Evolutionary conservation across 148 eudicot genomes (phyloP).

Genomic region (Hydrangea macrophylla): DNA sequence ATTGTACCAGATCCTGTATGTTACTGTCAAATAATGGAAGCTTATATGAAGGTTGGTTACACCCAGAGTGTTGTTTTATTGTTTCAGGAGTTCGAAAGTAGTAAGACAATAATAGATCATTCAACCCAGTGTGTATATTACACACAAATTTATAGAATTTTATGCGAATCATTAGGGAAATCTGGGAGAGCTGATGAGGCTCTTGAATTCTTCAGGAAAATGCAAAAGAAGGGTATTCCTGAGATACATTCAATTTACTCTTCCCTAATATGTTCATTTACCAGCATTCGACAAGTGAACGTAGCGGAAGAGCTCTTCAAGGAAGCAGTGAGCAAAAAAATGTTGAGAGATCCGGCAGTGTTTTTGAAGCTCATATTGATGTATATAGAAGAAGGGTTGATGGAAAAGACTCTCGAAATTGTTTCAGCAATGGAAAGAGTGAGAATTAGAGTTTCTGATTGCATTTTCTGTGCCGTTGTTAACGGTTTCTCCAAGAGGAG

Average conservation of each 20-base stretch:
- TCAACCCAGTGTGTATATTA: slow-evolving; percentile 17
- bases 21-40: slow-evolving; percentile 63
- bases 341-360: slow-evolving; percentile 77
- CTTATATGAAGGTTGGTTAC: slow-evolving; percentile 48
- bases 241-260: slow-evolving; percentile 46
- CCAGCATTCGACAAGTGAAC: slow-evolving; percentile 33
- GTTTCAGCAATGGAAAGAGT: slow-evolving; percentile 51
- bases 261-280: slow-evolving; percentile 59
- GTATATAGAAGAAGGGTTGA: slow-evolving; percentile 58
- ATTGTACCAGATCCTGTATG: slow-evolving; percentile 46
- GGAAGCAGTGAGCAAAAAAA: slow-evolving; percentile 58
- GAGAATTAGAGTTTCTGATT: slow-evolving; percentile 64
- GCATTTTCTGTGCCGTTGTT: slow-evolving; percentile 76
- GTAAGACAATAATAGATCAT: slow-evolving; percentile 22
- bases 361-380: slow-evolving; percentile 67
- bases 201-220: slow-evolving; percentile 52
- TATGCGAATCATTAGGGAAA: slow-evolving; percentile 64
- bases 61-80: slow-evolving; percentile 43
- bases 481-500: slow-evolving; percentile 75
- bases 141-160: slow-evolving; percentile 41
- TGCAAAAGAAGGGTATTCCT: slow-evolving; percentile 46
- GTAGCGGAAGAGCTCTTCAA: slow-evolving; percentile 51
- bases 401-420: slow-evolving; percentile 63
- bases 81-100: slow-evolving; percentile 48
- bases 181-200: slow-evolving; percentile 50